Evolutionary conservation across 2,329 filamentous ascomycete species (phyloP), one percentile per base, ranked within the genome.

Genomic region (Alternaria consortialis): DNA sequence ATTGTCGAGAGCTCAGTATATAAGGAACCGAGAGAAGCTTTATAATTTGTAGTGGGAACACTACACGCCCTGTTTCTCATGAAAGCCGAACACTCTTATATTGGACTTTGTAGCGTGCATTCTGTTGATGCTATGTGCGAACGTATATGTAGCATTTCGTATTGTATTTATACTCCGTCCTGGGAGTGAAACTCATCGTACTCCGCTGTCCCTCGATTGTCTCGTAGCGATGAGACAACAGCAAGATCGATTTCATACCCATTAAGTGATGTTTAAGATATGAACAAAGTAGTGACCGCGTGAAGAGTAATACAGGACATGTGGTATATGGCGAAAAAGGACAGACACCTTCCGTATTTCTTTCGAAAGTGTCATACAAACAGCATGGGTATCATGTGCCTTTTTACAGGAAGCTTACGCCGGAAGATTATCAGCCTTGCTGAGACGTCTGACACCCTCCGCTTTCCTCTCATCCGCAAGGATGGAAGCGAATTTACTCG

Each of bases 401-500:
- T 23, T 36, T 32, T 50, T 12, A 27, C 32, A 7, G 5, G 8
- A 32, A 50, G 32, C 32, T 47, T 43, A 55, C 7, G 31, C 53
- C 8, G 52, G 37, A 9, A 70, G 56, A 25, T 68, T 67, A 34
- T 70, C 62, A 20, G 64, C 66, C 29, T 70, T 68, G 37, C 67
- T 70, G n/a, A 70, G 59, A 8, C 66, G 55, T 31, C 66, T 53
- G 8, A 70, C 67, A 4, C 53, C 51, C 25, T 70, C 66, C 1
- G 57, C 62, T 17, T 74, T 72, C 23, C 70, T 65, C 17, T 74
- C 70, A n/a, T 67, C 65, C 0, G 68, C 71, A 15, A 75, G 46
- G 13, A 71, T 65, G 20, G 66, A 68, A 12, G 86, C 85, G 68
- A 88, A 87, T 36, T 83, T 81, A 50, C 83, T 85, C 17, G 79